Conservation (phyloP, 805 yeast genomes). For the Torulaspora indica region DNA sequence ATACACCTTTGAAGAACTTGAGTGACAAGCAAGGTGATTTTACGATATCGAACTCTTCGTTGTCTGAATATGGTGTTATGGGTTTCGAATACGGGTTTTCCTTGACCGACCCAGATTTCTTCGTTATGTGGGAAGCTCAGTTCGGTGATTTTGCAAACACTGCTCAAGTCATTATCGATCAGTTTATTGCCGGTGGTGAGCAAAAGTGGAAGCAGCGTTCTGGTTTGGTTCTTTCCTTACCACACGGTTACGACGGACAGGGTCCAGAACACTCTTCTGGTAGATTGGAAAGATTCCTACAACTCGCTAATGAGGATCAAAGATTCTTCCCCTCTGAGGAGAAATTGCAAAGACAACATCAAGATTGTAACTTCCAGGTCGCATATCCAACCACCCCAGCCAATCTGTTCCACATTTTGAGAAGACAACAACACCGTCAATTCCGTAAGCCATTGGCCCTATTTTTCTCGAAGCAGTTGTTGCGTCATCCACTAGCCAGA, state of each 20-base stretch:
- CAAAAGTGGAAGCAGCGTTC: conserved; percentile 99
- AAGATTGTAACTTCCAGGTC: conserved; percentile 96
- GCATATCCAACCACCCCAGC: conserved; percentile 98
- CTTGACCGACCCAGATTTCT: conserved; percentile 92
- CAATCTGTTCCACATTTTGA: conserved; percentile 88
- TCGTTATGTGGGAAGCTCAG: conserved; percentile 99
- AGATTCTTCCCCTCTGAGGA: conserved; percentile 87
- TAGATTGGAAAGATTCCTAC: conserved; percentile 93
- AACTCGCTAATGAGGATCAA: conserved; percentile 92
- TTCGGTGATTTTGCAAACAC: conserved; percentile 99
- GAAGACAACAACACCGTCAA: conserved; percentile 99
- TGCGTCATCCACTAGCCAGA: conserved; percentile 97
- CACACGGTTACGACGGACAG: conserved; percentile 99
- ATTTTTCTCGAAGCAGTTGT: conserved; percentile 86
- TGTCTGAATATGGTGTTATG: conserved; percentile 98
- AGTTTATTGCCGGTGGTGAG: conserved; percentile 95
- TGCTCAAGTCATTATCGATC: conserved; percentile 96
- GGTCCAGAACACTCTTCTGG: conserved; percentile 99
- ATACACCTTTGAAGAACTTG: conserved; percentile 80
- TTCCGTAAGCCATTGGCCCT: conserved; percentile 87
- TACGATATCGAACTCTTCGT: conserved; percentile 86
- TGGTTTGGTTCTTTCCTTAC: conserved; percentile 89
- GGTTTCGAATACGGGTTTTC: conserved; percentile 99
- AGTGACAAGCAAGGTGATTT: conserved; percentile 80
- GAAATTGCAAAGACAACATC: conserved; percentile 94